Conservation (phyloP, 805 yeast genomes). For the Cephaloascus albidus region DNA sequence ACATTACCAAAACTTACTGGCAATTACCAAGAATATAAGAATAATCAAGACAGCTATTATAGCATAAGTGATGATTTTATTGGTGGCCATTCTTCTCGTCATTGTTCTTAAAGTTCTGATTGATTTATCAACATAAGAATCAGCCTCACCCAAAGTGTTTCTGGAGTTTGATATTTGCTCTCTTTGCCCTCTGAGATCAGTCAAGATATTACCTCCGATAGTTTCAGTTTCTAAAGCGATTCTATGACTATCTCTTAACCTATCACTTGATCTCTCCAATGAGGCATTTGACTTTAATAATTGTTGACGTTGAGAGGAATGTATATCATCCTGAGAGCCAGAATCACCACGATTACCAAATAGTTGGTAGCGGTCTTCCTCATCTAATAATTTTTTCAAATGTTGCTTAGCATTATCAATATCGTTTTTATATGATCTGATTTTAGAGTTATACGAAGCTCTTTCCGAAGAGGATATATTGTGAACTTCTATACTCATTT, state of each 20-base stretch:
- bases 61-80: slow-evolving; percentile 82
- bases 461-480: slow-evolving; percentile 70
- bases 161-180: slow-evolving; percentile 86
- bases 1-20: slow-evolving; percentile 62
- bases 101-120: slow-evolving; percentile 79
- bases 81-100: slow-evolving; percentile 90
- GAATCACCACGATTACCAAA: slow-evolving; percentile 58
- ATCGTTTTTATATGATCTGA: slow-evolving; percentile 62
- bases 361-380: slow-evolving; percentile 60
- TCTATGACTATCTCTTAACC: slow-evolving; percentile 81
- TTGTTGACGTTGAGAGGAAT: slow-evolving; percentile 70
- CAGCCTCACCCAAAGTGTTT: slow-evolving; percentile 82
- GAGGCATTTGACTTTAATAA: slow-evolving; percentile 70
- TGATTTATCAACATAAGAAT: slow-evolving; percentile 84
- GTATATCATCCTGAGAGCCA: slow-evolving; percentile 24
- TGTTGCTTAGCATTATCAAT: slow-evolving; percentile 46
- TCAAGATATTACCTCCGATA: slow-evolving; percentile 84
- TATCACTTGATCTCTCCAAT: slow-evolving; percentile 72
- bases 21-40: slow-evolving; percentile 73
- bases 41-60: slow-evolving; percentile 82
- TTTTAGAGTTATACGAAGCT: slow-evolving; percentile 61
- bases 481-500: slow-evolving; percentile 80
- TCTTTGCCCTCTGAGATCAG: slow-evolving; percentile 84
- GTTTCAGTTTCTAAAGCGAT: slow-evolving; percentile 88
- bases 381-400: slow-evolving; percentile 52